A percentile compares a stretch with the other conserved stretches of the same genome.
These are phyloP conservation scores for Trichoderma cornu-damae DNA, from an alignment of 2,329 filamentous ascomycete species.

Conservation along the genomic window DNA sequence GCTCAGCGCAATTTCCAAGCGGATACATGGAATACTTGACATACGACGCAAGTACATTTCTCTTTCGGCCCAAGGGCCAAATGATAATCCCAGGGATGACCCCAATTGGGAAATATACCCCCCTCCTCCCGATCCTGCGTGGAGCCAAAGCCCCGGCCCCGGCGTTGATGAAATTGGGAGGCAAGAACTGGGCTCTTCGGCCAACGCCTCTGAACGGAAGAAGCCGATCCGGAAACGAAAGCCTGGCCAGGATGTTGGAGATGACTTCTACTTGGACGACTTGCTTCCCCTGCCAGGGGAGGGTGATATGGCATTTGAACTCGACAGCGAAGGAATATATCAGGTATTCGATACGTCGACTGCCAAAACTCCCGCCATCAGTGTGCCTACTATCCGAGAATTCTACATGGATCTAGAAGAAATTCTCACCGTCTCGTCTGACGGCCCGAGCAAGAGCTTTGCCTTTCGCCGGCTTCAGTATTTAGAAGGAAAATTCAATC, in stretches of 20 bases:
- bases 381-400: slow-evolving; percentile 87
- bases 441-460: slow-evolving; percentile 95
- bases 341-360: slow-evolving; percentile 83
- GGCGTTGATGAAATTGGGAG: slow-evolving; percentile 7
- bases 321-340: slow-evolving; percentile 86
- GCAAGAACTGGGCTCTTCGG: neutral
- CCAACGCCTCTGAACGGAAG: slow-evolving; percentile 35
- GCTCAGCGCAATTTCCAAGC: slow-evolving; percentile 78
- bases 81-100: slow-evolving; percentile 2
- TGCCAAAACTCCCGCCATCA: slow-evolving; percentile 65
- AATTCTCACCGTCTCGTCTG: slow-evolving; percentile 79
- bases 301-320: slow-evolving; percentile 66
- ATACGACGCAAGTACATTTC: slow-evolving; percentile 83
- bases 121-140: slow-evolving; percentile 77
- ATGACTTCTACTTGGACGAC: slow-evolving; percentile 83
- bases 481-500: slow-evolving; percentile 92
- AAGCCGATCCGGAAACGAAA: slow-evolving; percentile 62
- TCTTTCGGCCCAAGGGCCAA: slow-evolving; percentile 67
- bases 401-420: slow-evolving; percentile 93
- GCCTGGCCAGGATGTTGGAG: slow-evolving; percentile 42
- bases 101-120: slow-evolving; percentile 8
- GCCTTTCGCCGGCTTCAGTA: slow-evolving; percentile 93
- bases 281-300: slow-evolving; percentile 66
- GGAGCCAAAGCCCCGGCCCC: slow-evolving; percentile 43
- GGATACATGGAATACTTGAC: slow-evolving; percentile 85